Base-by-base conservation (phyloP, 2,329 filamentous ascomycete species). In the Ascochyta fabae region DNA sequence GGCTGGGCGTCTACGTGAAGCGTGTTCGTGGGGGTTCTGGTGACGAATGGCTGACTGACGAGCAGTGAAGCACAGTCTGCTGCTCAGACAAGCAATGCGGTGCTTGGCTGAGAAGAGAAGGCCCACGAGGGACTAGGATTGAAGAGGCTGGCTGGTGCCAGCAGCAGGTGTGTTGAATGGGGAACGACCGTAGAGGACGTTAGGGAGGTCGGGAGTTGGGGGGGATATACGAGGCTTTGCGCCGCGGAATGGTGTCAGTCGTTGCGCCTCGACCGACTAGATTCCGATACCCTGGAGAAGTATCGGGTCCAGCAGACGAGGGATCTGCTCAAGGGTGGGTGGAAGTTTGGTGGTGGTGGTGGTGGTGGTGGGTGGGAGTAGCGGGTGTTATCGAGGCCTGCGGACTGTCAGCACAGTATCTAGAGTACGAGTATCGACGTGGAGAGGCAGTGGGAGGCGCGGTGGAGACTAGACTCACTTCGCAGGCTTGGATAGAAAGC, bases 61-160 rank as follows among this genome's bases (percentile, higher is more conserved):
- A 64, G 66, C 60, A 61, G 88, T 89, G 90, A 90, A 95, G 92
- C 92, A 91, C 92, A 92, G 90, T 92, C 92, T 96, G 88, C 90
- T 87, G 85, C 91, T 87, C 91, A 96, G 92, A 94, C 91, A 91
- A 93, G 93, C 89, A 86, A 89, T 92, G 89, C 86, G 87, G 88
- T 84, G 90, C 90, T 84, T 90, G 92, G 85, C 87, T 90, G 91
- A 93, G 91, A 83, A 93, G 90, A 95, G 91, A 92, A 95, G 92
- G 91, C 92, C 91, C 92, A 95, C 89, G 67, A 64, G 62, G 65
- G 79, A 82, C 84, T 81, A 81, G 79, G 77, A 78, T 69, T 78
- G 71, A 68, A 73, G 82, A 84, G 85, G 90, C 89, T 94, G 90
- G 92, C 90, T 86, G 85, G 74, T 89, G 90, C 91, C 90, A 92